Percentiles rank a stretch among this genome's conserved stretches.
Conservation (phyloP, 768 basidiomycete species). For the Rhodocollybia butyracea region DNA sequence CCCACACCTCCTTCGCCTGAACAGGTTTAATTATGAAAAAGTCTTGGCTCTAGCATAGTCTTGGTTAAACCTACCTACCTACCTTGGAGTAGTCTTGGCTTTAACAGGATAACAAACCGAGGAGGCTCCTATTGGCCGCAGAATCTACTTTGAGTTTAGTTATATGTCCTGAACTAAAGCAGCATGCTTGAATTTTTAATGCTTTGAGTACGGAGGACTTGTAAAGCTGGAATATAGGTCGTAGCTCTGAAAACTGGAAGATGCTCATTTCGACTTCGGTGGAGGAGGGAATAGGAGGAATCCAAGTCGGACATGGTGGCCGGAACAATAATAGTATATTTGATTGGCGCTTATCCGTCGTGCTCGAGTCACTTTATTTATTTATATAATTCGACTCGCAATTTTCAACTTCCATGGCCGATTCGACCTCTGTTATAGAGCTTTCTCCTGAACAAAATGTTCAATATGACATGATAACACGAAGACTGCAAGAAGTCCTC, state of each 20-base stretch:
- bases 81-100: background rate
- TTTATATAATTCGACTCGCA: background rate
- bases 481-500: conserved; percentile 83
- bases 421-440: background rate
- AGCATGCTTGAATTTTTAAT: conserved; percentile 19
- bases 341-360: background rate
- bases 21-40: background rate
- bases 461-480: conserved; percentile 80
- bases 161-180: conserved; percentile 71
- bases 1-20: conserved; percentile 88
- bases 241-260: conserved; percentile 44
- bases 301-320: background rate
- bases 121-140: conserved; percentile 70
- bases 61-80: too few relatives aligned
- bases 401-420: conserved; percentile 21
- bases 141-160: conserved; percentile 67
- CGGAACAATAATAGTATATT: background rate
- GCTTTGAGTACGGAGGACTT: conserved; percentile 34
- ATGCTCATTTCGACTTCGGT: conserved; percentile 2
- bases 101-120: conserved; percentile 41
- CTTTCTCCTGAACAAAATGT: conserved; percentile 23
- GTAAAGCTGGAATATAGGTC: conserved; percentile 56
- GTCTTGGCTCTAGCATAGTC: too few relatives aligned
- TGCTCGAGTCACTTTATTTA: background rate
- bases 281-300: background rate